phyloP scores from a whole-genome alignment of 179 eudicot species.

The Beta lomatogona region DNA sequence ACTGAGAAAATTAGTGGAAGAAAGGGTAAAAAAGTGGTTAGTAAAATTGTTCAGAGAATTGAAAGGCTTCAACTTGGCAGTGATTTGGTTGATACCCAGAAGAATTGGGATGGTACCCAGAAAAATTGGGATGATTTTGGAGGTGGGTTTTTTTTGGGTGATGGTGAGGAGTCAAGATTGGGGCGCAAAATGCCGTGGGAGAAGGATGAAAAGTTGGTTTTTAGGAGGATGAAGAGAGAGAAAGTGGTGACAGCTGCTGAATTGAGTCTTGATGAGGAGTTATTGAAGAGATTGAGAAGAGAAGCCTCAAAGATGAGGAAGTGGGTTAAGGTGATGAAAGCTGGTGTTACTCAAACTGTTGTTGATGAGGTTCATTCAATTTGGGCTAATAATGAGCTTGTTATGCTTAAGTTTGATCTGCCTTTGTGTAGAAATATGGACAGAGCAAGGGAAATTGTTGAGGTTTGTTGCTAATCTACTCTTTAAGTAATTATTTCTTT shows the following conservation, averaged over 20 bases:
- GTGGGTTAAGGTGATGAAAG: constrained; percentile 90
- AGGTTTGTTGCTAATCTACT: constrained; percentile 45
- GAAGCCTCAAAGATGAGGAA: constrained; percentile 66
- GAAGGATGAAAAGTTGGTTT: constrained; percentile 50
- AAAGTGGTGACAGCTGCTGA: constrained; percentile 62
- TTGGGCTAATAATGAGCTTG: constrained; percentile 85
- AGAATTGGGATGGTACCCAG: constrained; percentile 29
- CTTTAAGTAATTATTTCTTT: not conserved
- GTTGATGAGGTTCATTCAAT: constrained; percentile 63
- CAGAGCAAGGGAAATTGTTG: constrained; percentile 79
- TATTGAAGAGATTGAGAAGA: constrained; percentile 69
- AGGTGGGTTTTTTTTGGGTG: constrained; percentile 45
- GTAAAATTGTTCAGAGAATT: constrained; percentile 49
- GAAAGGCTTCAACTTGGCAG: constrained; percentile 40
- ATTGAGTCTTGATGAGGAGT: constrained; percentile 58
- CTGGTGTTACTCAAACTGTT: constrained; percentile 75
- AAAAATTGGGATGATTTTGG: constrained; percentile 32
- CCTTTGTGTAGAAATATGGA: constrained; percentile 71
- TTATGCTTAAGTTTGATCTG: constrained; percentile 72
- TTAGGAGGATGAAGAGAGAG: constrained; percentile 63
- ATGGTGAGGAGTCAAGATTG: constrained; percentile 19
- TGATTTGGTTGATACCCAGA: constrained; percentile 34
- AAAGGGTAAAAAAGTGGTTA: constrained; percentile 68
- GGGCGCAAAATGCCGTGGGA: constrained; percentile 78
- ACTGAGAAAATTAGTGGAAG: constrained; percentile 78